Percentiles rank a stretch among this genome's conserved stretches.
These are phyloP conservation scores for Plantago lanceolata DNA, from an alignment of 305 asterid species.

Conservation along the genomic window DNA sequence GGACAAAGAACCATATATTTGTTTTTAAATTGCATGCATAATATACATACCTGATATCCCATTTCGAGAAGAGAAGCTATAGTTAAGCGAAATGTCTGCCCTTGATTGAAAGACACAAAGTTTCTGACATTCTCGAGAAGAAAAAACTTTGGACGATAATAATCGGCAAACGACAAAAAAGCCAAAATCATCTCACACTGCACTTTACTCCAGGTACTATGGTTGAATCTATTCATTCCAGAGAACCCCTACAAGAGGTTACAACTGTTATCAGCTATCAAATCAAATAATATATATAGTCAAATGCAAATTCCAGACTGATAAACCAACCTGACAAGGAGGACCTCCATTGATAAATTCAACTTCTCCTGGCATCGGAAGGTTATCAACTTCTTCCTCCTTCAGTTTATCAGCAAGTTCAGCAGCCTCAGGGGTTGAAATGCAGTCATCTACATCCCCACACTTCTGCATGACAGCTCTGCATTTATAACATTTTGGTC, in stretches of 20 bases:
- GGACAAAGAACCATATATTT: conserved; percentile 10
- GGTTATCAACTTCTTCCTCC: conserved; percentile 42
- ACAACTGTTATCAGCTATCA: conserved; percentile 10
- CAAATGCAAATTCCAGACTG: conserved; percentile 8
- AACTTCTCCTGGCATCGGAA: conserved; percentile 60
- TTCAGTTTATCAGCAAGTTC: conserved; percentile 43
- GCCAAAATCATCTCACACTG: conserved; percentile 69
- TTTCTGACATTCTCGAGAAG: conserved; percentile 69
- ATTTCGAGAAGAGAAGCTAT: conserved; percentile 69
- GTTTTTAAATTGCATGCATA: conserved; percentile 7
- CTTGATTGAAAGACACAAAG: conserved; percentile 61
- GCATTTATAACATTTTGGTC: conserved; percentile 26
- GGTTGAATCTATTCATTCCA: conserved; percentile 65
- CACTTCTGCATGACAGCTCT: conserved; percentile 66
- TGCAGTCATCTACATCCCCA: conserved; percentile 66
- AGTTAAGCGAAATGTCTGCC: conserved; percentile 59
- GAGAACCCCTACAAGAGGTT: conserved; percentile 50
- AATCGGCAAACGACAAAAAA: conserved; percentile 61
- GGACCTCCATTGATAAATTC: conserved; percentile 71
- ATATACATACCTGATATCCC: conserved; percentile 56
- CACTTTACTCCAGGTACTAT: conserved; percentile 67
- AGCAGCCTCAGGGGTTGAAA: conserved; percentile 64
- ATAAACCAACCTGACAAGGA: conserved; percentile 55
- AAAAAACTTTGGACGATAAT: conserved; percentile 57
- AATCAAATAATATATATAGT: conserved; percentile 9